Base-by-base conservation (phyloP, 768 basidiomycete genomes). In the Suillus lakei region DNA sequence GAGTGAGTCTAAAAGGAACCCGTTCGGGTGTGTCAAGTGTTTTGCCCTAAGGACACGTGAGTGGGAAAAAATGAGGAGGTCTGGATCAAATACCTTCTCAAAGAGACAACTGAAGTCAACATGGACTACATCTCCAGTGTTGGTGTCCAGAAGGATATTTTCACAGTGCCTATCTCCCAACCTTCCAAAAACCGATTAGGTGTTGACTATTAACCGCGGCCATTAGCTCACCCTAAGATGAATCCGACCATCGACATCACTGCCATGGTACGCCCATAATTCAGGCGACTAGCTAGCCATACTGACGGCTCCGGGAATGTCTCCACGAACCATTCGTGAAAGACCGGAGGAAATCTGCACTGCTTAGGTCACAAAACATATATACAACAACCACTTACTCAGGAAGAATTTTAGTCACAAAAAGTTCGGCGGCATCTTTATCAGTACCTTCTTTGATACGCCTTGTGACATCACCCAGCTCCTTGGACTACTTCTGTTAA, bases 181-280 rank as follows among this genome's bases (percentile, higher is more conserved):
- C n/a, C 96, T 97, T 18, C 60, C 2, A 21, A 28, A 26, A 34
- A 28, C 54, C 8, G 55, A 18, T 48, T 28, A 43, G 54, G 10
- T 39, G 62, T 32, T 43, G 39, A 38, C 12, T 6, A 26, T 23
- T 30, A 23, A 36, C 5, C 5, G 21, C 13, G 7, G 16, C 30
- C 9, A 48, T 28, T 62, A 38, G n/a, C 66, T 54, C 68, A 97
- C 95, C 97, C 97, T 15, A 99, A 82, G 50, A 99, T 95, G 71
- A 93, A 97, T 13, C 98, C 98, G 26, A 99, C 93, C 93, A 99
- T 99, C 1, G 93, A 98, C 91, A 98, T 99, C 62, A 99, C 98
- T 0, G 97, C 98, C 0, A 92, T 87, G 0, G 97, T 98, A 50
- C 97, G 85, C 5, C 86, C 90, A 73, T 96, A 99, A 1, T 88